Evolutionary conservation across 2,329 filamentous ascomycete genomes (phyloP).

Genomic region (Curvularia eragrostidis): DNA sequence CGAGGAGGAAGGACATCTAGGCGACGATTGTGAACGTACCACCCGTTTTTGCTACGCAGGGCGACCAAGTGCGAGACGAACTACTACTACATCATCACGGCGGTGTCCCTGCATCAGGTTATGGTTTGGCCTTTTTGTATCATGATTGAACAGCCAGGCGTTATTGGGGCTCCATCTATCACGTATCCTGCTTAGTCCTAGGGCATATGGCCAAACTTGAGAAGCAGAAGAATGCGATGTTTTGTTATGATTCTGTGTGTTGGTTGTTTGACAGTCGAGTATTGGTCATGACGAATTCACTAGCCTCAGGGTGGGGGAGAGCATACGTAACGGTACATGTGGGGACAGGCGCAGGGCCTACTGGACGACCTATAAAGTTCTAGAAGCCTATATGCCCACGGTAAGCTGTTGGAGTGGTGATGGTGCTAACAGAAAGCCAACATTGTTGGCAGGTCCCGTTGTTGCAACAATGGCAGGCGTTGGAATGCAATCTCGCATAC

Average conservation of each 20-base stretch:
- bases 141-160: conserved; percentile 41
- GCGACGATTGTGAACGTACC: conserved; percentile 6
- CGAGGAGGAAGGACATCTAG: conserved; percentile 1
- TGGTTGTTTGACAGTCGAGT: conserved; percentile 1
- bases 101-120: background rate
- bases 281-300: conserved; percentile 8
- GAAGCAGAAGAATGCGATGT: conserved; percentile 16
- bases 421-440: too few species aligned
- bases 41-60: conserved; percentile 5
- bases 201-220: conserved; percentile 7
- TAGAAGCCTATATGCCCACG: conserved; percentile 9
- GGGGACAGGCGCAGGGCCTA: conserved; percentile 20
- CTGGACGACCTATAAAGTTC: conserved; percentile 25
- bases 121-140: conserved; percentile 29
- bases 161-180: conserved; percentile 24
- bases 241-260: background rate
- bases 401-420: background rate
- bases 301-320: conserved; percentile 15
- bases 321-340: conserved; percentile 22
- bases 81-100: conserved; percentile 7
- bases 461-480: background rate
- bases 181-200: conserved; percentile 9
- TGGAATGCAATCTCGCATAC: background rate
- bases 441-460: background rate
- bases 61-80: conserved; percentile 2